Percentiles rank a stretch among this genome's conserved stretches.
These are phyloP conservation scores for Haplographium delicatum DNA, from an alignment of 495 filamentous ascomycete genomes.

Conservation along the genomic window DNA sequence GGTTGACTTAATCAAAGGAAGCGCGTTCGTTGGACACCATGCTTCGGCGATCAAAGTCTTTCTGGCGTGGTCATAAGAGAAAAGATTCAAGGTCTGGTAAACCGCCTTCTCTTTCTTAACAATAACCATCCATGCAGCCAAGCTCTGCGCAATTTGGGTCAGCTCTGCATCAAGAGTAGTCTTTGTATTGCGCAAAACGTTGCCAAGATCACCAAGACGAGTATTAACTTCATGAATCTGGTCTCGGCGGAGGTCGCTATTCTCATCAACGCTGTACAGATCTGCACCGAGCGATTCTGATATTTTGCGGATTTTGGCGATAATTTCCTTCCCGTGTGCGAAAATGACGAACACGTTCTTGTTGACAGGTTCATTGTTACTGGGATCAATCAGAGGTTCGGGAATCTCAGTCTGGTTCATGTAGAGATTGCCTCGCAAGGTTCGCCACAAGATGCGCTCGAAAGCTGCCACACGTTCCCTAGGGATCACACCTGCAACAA, in stretches of 20 bases:
- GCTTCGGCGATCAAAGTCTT: constrained; percentile 97
- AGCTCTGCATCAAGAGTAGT: constrained; percentile 90
- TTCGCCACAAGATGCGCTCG: constrained; percentile 95
- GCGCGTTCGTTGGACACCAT: constrained; percentile 89
- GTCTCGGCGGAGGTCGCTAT: constrained; percentile 85
- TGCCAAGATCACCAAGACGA: constrained; percentile 80
- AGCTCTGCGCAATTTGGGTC: constrained; percentile 79
- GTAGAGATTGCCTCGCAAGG: constrained; percentile 94
- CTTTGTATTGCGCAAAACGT: constrained; percentile 93
- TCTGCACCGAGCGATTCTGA: constrained; percentile 94
- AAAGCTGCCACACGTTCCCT: constrained; percentile 90
- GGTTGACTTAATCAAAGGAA: constrained; percentile 90
- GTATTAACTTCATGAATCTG: constrained; percentile 97
- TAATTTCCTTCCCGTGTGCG: constrained; percentile 94
- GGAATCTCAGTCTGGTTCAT: constrained; percentile 99
- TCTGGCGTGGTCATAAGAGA: constrained; percentile 91
- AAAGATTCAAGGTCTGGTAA: constrained; percentile 93
- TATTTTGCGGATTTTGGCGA: constrained; percentile 98
- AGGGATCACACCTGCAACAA: constrained; percentile 96
- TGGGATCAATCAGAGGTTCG: constrained; percentile 87
- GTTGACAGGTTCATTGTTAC: constrained; percentile 80
- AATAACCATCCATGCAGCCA: constrained; percentile 94
- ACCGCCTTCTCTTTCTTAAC: constrained; percentile 98
- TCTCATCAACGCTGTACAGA: constrained; percentile 94
- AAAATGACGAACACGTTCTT: constrained; percentile 99